Evolutionary conservation across 2,329 filamentous ascomycete species (phyloP), one percentile per base, ranked within the genome.

Genomic region (Akanthomyces muscarius): DNA sequence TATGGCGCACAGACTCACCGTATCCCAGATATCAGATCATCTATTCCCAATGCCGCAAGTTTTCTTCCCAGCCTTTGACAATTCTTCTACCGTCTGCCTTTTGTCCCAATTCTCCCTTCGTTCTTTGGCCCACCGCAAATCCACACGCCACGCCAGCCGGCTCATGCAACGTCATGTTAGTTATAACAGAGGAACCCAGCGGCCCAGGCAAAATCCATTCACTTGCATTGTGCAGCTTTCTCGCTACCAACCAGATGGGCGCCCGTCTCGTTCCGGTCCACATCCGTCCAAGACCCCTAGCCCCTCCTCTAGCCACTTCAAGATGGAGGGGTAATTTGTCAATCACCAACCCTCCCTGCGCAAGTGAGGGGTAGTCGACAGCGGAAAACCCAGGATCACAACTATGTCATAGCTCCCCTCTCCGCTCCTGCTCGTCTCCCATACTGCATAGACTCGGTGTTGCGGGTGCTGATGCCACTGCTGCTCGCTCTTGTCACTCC

Each of bases 261-360:
- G 51, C 48, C 58, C 48, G 41, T 61, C 58, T 54, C n/a, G 50
- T 44, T 38, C 28, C 42, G 59, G 38, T 61, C 59, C 59, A 61
- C 59, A 52, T 23, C n/a, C 28, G 25, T 45, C 36, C 59, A 51
- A 55, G 59, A 61, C 59, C 59, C 59, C 21, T 47, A 36, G 59
- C 59, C 50, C 59, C 59, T 61, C 59, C 42, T 54, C 47, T 53
- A 61, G 59, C 50, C 59, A 61, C 42, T 52, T 52, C 50, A 52
- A 61, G 59, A 61, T 61, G 51, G 59, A 61, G 59, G 59, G 59
- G 59, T 61, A 61, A 60, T 48, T 54, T 47, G 38, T 47, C 41
- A 47, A 53, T 54, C 30, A 55, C 33, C 44, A 54, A 41, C 45
- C 23, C 13, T 51, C 47, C 45, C 33, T 51, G 14, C 50, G 45